Conservation (phyloP, 1,284 basidiomycete genomes). For the Afroboletus lepidellus region DNA sequence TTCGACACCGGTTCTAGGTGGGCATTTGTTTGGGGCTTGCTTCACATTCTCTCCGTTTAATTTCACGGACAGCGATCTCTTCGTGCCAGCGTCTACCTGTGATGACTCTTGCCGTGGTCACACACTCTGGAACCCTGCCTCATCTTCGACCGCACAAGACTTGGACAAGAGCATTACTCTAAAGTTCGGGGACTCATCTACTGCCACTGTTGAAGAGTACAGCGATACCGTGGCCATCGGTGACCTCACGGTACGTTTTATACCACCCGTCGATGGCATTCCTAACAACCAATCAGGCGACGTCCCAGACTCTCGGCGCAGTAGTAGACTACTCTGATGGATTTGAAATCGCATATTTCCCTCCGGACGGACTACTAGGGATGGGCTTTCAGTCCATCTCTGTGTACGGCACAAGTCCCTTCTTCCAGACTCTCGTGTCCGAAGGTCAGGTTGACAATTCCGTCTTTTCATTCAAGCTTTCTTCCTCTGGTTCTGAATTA, state of each 20-base stretch:
- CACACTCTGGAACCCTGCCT: background rate
- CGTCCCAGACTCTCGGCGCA: slow-evolving; percentile 31
- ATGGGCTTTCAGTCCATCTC: slow-evolving; percentile 32
- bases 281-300: slow-evolving; percentile 20
- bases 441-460: slow-evolving; percentile 20
- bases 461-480: slow-evolving; percentile 42
- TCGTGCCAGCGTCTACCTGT: background rate
- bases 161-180: background rate
- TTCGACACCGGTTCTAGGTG: background rate
- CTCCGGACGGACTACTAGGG: slow-evolving; percentile 35
- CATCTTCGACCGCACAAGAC: background rate
- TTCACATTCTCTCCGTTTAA: background rate
- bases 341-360: slow-evolving; percentile 16
- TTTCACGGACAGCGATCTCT: background rate
- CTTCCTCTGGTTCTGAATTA: slow-evolving; percentile 29
- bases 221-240: background rate
- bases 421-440: slow-evolving; percentile 25
- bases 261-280: no score
- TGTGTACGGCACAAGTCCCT: slow-evolving; percentile 13
- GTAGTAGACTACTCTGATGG: slow-evolving; percentile 26
- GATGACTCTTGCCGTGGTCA: background rate
- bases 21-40: background rate
- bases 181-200: background rate
- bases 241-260: slow-evolving; percentile 15
- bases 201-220: background rate